Percentiles rank a stretch among this genome's conserved stretches.
Conservation (phyloP, 371 early-diverging fungal genomes). For the Mucor sp. region DNA sequence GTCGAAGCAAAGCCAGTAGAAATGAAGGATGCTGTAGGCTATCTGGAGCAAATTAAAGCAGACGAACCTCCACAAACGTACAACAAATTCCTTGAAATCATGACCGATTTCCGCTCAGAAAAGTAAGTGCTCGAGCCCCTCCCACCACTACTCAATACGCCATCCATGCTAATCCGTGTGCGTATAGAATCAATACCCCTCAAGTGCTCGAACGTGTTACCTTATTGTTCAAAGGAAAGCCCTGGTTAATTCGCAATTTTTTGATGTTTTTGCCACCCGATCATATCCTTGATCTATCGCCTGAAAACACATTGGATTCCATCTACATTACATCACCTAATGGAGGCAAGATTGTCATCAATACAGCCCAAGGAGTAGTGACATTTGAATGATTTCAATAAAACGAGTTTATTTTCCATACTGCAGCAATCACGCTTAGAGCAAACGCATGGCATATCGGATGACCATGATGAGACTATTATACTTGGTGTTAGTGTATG, state of each 20-base stretch:
- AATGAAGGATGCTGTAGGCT: constrained; percentile 33
- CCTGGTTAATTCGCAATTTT: constrained; percentile 35
- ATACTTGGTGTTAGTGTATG: not conserved
- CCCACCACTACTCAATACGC: not conserved
- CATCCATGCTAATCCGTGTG: not conserved
- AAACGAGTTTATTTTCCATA: not conserved
- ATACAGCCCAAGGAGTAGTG: constrained; percentile 26
- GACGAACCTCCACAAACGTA: constrained; percentile 25
- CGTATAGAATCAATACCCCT: constrained; percentile 34
- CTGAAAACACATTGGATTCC: constrained; percentile 23
- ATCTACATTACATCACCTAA: constrained; percentile 32
- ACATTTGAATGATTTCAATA: constrained; percentile 18
- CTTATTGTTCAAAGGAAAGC: constrained; percentile 33
- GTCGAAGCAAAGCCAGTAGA: constrained; percentile 20
- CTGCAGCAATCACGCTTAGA: not conserved
- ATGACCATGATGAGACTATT: constrained; percentile 32
- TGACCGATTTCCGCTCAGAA: constrained; percentile 33
- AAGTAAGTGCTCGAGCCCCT: constrained; percentile 10
- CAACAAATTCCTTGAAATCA: constrained; percentile 29
- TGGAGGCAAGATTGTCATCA: constrained; percentile 33
- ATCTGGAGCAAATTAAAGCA: constrained; percentile 27
- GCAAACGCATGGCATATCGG: constrained; percentile 27
- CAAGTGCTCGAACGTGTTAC: constrained; percentile 41
- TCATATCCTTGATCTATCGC: constrained; percentile 31
- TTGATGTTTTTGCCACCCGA: constrained; percentile 40